phyloP scores from a whole-genome alignment of 176 grass and related monocot species.

The Carex pumila region DNA sequence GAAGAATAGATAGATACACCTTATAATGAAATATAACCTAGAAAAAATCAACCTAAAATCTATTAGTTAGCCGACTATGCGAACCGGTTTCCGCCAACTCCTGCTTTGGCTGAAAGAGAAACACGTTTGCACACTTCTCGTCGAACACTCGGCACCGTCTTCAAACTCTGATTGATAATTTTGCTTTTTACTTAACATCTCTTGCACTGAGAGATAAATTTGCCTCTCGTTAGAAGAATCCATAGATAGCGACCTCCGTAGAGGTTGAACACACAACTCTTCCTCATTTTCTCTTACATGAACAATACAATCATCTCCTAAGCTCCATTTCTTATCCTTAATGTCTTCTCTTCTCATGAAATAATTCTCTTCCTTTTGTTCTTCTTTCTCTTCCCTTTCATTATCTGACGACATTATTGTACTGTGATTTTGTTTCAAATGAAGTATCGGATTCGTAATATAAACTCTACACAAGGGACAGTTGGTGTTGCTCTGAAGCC shows the following conservation, averaged over 20 bases:
- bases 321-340: slow-evolving; percentile 19
- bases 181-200: slow-evolving; percentile 29
- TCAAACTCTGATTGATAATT: not conserved
- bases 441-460: slow-evolving; percentile 5
- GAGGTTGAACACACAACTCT: slow-evolving; percentile 3
- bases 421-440: not conserved
- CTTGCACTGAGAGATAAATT: slow-evolving; percentile 50
- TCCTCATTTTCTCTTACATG: slow-evolving; percentile 11
- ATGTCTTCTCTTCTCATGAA: not conserved
- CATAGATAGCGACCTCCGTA: slow-evolving; percentile 73
- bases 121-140: not conserved
- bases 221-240: slow-evolving; percentile 52
- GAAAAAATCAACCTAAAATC: not conserved
- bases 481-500: slow-evolving; percentile 67
- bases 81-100: slow-evolving; percentile 9
- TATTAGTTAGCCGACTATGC: not conserved
- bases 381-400: not conserved
- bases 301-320: slow-evolving; percentile 36
- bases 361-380: not conserved
- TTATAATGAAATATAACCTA: not conserved
- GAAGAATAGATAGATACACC: not conserved
- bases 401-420: not conserved
- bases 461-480: slow-evolving; percentile 75
- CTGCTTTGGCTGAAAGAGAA: slow-evolving; percentile 16
- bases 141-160: slow-evolving; percentile 8